These are phyloP conservation scores for Xylaria sp. DNA, from an alignment of 2,329 filamentous ascomycete species.

Conservation along the genomic window DNA sequence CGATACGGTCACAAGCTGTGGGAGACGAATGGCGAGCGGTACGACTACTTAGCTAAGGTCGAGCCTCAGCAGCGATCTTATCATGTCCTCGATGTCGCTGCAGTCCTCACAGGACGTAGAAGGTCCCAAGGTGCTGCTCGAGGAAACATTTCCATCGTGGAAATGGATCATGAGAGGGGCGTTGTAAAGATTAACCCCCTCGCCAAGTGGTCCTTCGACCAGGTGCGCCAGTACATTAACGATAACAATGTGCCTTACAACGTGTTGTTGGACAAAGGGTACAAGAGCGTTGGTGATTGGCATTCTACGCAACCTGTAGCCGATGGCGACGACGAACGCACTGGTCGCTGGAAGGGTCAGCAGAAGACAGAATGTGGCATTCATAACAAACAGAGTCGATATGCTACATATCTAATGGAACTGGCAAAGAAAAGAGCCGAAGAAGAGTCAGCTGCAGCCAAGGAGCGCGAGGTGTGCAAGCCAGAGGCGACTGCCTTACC, in stretches of 20 bases:
- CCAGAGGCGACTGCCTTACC: neutral
- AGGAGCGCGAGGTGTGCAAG: neutral
- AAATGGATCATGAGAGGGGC: conserved; percentile 84
- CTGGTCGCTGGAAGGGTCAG: conserved; percentile 96
- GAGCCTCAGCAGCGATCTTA: conserved; percentile 95
- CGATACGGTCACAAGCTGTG: conserved; percentile 84
- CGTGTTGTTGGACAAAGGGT: conserved; percentile 83
- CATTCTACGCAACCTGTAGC: conserved; percentile 91
- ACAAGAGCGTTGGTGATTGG: conserved; percentile 98
- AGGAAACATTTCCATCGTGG: conserved; percentile 87
- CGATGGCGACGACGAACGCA: conserved; percentile 92
- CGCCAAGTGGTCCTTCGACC: conserved; percentile 88
- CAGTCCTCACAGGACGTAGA: conserved; percentile 89
- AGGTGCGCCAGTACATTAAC: conserved; percentile 87
- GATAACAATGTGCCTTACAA: conserved; percentile 93
- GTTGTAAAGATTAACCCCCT: conserved; percentile 98
- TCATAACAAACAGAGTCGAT: conserved; percentile 95
- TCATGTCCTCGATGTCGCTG: conserved; percentile 81
- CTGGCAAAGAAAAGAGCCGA: conserved; percentile 2
- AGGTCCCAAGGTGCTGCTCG: conserved; percentile 92
- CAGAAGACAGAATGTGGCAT: conserved; percentile 98
- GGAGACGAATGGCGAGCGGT: conserved; percentile 84
- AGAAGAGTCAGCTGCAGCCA: neutral
- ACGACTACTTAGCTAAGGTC: conserved; percentile 97
- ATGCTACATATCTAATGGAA: conserved; percentile 55